Evolutionary conservation across 164 flowering plant genomes (phyloP), one percentile per base, ranked within the genome.

Genomic region (Nelumbo lutea): DNA sequence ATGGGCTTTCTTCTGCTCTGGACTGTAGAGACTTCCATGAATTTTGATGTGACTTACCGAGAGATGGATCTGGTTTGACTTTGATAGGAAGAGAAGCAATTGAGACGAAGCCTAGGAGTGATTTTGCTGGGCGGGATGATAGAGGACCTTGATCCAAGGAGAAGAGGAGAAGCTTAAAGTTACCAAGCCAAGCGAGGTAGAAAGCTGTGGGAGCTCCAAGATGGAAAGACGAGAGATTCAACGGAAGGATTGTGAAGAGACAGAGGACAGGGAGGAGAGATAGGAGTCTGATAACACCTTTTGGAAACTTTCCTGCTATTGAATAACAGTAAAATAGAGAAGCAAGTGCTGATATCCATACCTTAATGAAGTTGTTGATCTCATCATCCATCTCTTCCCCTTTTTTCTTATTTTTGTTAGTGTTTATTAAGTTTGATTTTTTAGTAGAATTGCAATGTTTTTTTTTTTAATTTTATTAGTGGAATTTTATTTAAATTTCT

Each of bases 151-250:
- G 66, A 27, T 70, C 79, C 45, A 84, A 86, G 43, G 82, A 27
- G 27, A 27, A 76, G 42, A 85, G 83, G 3, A 85, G 59, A 72
- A 85, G 85, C 71, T 83, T 85, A 83, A 82, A 88, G 63, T 77
- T 86, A n/a, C 78, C 85, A 11, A 88, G 85, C 90, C 93, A 88
- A 2, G 82, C 62, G 56, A 87, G 45, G 75, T 76, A 75, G 77
- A 85, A 81, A 27, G 70, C 74, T 1, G 83, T 64, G 50, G 42
- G 51, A 39, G 79, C 86, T 1, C 76, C 62, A 6, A 83, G 69
- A 61, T 73, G 75, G 7, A 78, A 6, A 60, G 86, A 73, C 40
- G 55, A 38, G 68, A 87, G 71, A 3, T 52, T 14, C 52, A 82
- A 77, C 15, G 90, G 90, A 1, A 87, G 82, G 61, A 58, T 7